A percentile compares a stretch with the other conserved stretches of the same genome.
phyloP scores from a whole-genome alignment of 805 yeast genomes.

The Saturnispora besseyi region DNA sequence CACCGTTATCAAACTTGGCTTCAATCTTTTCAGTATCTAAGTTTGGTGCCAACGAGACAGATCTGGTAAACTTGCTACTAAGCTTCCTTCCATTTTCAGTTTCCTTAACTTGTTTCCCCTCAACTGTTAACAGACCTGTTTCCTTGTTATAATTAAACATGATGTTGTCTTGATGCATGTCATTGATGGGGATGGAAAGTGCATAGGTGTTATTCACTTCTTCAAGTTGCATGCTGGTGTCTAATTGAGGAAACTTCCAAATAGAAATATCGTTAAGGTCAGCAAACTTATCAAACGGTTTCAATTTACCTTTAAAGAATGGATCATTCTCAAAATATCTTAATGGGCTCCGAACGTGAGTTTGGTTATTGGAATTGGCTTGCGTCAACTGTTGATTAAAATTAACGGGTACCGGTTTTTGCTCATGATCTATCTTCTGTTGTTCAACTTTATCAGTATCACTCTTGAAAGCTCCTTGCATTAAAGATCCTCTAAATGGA shows the following conservation, averaged over 20 bases:
- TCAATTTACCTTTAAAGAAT: constrained; percentile 10
- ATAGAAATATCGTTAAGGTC: not conserved
- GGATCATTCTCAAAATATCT: constrained; percentile 17
- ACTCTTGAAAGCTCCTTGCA: not conserved
- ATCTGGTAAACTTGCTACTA: constrained; percentile 17
- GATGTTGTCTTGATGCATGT: constrained; percentile 36
- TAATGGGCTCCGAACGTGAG: constrained; percentile 12
- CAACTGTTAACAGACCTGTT: constrained; percentile 32
- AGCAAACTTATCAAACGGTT: constrained; percentile 32
- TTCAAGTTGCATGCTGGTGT: constrained; percentile 20
- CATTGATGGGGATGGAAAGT: constrained; percentile 38
- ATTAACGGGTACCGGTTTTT: not conserved
- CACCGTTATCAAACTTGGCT: constrained; percentile 40
- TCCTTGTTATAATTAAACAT: constrained; percentile 39
- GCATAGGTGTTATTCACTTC: constrained; percentile 35
- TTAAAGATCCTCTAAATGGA: not conserved
- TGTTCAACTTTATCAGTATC: not conserved
- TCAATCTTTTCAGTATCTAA: constrained; percentile 36
- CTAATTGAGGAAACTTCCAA: not conserved
- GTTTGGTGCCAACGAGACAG: constrained; percentile 31
- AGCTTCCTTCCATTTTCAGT: constrained; percentile 8
- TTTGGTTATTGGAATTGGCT: not conserved
- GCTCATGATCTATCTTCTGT: not conserved
- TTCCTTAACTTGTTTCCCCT: constrained; percentile 31
- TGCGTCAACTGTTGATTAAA: not conserved